Evolutionary conservation across 176 grass and related monocot species (phyloP).

Genomic region (Dactylis glomerata): DNA sequence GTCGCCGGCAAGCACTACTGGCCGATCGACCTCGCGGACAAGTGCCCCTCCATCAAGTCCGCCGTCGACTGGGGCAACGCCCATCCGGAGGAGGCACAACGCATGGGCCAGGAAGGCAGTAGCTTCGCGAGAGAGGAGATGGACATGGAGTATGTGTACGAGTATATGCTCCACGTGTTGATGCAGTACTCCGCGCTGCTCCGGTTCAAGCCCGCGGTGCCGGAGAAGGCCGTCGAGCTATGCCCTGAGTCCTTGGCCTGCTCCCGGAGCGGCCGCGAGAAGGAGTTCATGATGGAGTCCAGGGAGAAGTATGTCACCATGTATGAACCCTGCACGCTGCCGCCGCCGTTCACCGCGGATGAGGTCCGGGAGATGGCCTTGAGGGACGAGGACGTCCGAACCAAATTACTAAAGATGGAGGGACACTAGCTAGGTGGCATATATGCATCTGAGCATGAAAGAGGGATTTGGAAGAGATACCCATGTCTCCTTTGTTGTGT

Average conservation of each 20-base stretch:
- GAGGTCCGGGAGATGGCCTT: conserved; percentile 22
- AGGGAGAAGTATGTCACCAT: conserved; percentile 47
- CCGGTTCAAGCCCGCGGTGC: conserved; percentile 66
- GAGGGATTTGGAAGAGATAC: too few relatives aligned
- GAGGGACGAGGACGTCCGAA: neutral
- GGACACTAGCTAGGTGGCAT: too few relatives aligned
- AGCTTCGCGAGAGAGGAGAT: conserved; percentile 48
- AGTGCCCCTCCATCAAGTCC: conserved; percentile 52
- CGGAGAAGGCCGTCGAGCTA: conserved; percentile 55
- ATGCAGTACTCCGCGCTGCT: conserved; percentile 60
- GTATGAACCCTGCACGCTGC: conserved; percentile 47
- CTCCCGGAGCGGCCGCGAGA: neutral
- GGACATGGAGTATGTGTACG: conserved; percentile 74
- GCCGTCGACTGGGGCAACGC: conserved; percentile 84
- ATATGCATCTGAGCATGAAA: too few relatives aligned
- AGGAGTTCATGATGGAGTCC: conserved; percentile 63
- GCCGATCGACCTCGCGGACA: conserved; percentile 45
- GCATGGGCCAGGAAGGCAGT: conserved; percentile 46
- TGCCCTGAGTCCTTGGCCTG: conserved; percentile 69
- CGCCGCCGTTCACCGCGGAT: conserved; percentile 45
- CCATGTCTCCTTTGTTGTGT: too few relatives aligned
- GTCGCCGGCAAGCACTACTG: conserved; percentile 69
- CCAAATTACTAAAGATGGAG: conserved; percentile 6
- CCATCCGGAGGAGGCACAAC: conserved; percentile 41
- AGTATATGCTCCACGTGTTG: conserved; percentile 92